These are phyloP conservation scores for Ganoderma boninense DNA, from an alignment of 1,284 basidiomycete genomes.

Conservation along the genomic window DNA sequence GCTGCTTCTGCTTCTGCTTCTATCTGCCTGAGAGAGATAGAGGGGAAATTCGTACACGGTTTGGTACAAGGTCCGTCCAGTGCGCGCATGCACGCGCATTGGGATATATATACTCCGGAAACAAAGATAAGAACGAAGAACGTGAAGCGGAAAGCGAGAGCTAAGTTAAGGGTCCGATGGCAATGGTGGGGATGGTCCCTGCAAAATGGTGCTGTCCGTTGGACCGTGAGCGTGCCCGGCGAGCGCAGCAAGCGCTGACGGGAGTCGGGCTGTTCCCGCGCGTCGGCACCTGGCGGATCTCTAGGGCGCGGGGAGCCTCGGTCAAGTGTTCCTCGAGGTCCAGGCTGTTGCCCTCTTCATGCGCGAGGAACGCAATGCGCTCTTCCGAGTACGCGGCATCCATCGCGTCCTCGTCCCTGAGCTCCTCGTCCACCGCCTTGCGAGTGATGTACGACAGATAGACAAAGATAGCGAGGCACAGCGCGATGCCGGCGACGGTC, in stretches of 20 bases:
- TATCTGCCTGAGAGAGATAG: neutral
- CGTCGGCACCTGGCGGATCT: conserved; percentile 24
- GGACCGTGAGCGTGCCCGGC: conserved; percentile 3
- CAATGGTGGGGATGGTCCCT: neutral
- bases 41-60: conserved; percentile 1
- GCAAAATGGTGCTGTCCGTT: neutral
- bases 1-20: neutral
- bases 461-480: conserved; percentile 80
- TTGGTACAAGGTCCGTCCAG: conserved; percentile 15
- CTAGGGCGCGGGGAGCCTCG: conserved; percentile 43
- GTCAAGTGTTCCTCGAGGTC: conserved; percentile 45
- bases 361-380: conserved; percentile 46
- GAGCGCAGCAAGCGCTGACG: conserved; percentile 15
- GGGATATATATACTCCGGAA: conserved; percentile 12
- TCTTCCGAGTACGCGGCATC: conserved; percentile 46
- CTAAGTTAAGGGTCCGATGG: conserved; percentile 23
- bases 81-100: conserved; percentile 1
- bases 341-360: conserved; percentile 46
- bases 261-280: conserved; percentile 21
- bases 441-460: conserved; percentile 85
- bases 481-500: conserved; percentile 72
- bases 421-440: conserved; percentile 81
- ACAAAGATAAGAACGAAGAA: neutral
- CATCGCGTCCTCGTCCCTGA: conserved; percentile 58
- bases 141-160: neutral